A percentile compares a stretch with the other conserved stretches of the same genome.
Evolutionary conservation across 805 yeast genomes (phyloP).

Genomic region (Candida schatavii): DNA sequence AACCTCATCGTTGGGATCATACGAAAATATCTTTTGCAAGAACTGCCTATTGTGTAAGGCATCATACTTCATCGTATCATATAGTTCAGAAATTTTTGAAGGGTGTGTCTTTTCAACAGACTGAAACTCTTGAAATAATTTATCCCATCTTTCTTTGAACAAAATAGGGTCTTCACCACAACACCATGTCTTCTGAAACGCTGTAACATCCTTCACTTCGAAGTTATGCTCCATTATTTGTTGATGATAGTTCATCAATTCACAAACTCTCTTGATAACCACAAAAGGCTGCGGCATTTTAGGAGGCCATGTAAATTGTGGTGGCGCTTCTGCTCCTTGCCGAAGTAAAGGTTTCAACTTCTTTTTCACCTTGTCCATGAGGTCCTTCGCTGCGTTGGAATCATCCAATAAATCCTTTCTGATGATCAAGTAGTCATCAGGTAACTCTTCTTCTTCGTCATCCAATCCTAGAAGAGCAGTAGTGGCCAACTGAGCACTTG

Average conservation of each 20-base stretch:
- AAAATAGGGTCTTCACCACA: constrained; percentile 91
- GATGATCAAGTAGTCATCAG: constrained; percentile 75
- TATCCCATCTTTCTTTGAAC: constrained; percentile 96
- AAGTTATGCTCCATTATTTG: constrained; percentile 81
- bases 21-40: constrained; percentile 76
- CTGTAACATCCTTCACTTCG: constrained; percentile 57
- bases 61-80: constrained; percentile 98
- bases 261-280: constrained; percentile 91
- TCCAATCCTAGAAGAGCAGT: constrained; percentile 70
- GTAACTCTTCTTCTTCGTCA: constrained; percentile 46
- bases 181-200: constrained; percentile 85
- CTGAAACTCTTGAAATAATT: constrained; percentile 85
- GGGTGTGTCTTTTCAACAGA: constrained; percentile 97
- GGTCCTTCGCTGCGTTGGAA: constrained; percentile 95
- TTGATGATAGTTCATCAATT: constrained; percentile 88
- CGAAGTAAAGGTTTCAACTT: constrained; percentile 89
- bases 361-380: constrained; percentile 97
- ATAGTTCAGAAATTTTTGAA: constrained; percentile 90
- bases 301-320: constrained; percentile 98
- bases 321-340: constrained; percentile 95
- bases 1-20: constrained; percentile 44
- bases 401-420: constrained; percentile 92
- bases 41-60: constrained; percentile 93
- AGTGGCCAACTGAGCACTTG: constrained; percentile 87
- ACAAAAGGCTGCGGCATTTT: constrained; percentile 96